Evolutionary conservation across 1,284 basidiomycete species (phyloP).

Genomic region (Marasmius oreades): DNA sequence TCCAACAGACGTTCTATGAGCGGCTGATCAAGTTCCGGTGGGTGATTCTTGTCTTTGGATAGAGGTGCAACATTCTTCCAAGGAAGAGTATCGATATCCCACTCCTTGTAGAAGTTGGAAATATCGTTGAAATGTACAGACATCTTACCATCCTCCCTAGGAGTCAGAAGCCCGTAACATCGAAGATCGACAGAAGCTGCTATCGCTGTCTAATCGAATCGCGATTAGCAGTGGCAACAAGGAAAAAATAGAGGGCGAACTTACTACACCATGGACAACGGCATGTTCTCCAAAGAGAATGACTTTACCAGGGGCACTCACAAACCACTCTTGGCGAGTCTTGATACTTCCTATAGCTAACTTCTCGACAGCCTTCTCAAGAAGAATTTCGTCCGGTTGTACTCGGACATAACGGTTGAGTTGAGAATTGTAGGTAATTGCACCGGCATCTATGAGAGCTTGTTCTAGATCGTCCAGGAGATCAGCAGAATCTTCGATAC

Average conservation of each 20-base stretch:
- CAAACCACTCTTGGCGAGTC: conserved; percentile 72
- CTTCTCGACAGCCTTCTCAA: conserved; percentile 67
- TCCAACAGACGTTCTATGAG: conserved; percentile 67
- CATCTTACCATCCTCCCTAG: conserved; percentile 72
- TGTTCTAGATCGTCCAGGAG: conserved; percentile 94
- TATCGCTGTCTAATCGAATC: conserved; percentile 72
- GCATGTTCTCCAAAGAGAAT: conserved; percentile 99
- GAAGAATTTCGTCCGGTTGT: conserved; percentile 37
- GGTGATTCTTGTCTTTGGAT: conserved; percentile 50
- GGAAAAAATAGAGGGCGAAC: conserved; percentile 28
- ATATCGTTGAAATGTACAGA: conserved; percentile 84
- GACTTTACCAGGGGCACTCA: conserved; percentile 96
- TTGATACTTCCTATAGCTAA: conserved; percentile 38
- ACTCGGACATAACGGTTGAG: conserved; percentile 52
- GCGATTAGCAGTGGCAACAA: conserved; percentile 3
- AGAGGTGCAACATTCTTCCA: conserved; percentile 74
- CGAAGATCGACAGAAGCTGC: conserved; percentile 94
- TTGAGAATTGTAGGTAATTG: conserved; percentile 59
- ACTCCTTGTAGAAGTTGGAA: conserved; percentile 72
- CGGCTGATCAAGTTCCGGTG: conserved; percentile 64
- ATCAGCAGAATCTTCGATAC: conserved; percentile 94
- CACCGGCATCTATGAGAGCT: conserved; percentile 89
- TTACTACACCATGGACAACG: conserved; percentile 94
- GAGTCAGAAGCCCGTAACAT: conserved; percentile 85
- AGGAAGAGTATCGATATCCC: conserved; percentile 81